These are phyloP conservation scores for Lentinus brumalis DNA, from an alignment of 768 basidiomycete genomes.

Conservation along the genomic window DNA sequence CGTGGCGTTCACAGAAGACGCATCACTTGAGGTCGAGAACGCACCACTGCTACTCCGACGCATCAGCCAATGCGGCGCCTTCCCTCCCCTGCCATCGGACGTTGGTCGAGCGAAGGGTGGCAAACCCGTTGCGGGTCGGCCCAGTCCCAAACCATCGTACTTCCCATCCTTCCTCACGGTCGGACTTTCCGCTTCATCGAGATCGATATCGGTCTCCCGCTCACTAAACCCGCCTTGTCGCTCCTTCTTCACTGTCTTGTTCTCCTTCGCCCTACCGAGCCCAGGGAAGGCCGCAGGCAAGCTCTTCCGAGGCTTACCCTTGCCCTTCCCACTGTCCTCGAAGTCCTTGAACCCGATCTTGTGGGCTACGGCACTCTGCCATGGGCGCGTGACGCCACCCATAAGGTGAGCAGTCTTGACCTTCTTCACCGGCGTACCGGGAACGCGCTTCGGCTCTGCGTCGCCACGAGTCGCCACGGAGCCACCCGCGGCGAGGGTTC, in stretches of 20 bases:
- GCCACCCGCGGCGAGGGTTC: constrained; percentile 60
- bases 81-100: constrained; percentile 26
- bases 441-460: constrained; percentile 57
- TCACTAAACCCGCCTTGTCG: constrained; percentile 8
- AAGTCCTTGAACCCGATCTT: constrained; percentile 60
- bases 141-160: constrained; percentile 69
- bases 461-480: constrained; percentile 45
- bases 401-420: constrained; percentile 57
- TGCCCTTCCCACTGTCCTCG: constrained; percentile 42
- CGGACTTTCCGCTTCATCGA: constrained; percentile 69
- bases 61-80: constrained; percentile 60
- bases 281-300: constrained; percentile 70
- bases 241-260: constrained; percentile 24
- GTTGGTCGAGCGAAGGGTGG: constrained; percentile 22
- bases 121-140: constrained; percentile 45
- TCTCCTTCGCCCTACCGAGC: constrained; percentile 34
- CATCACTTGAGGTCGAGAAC: constrained; percentile 77
- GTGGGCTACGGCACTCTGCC: constrained; percentile 78
- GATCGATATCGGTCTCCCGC: constrained; percentile 44
- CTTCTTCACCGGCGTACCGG: constrained; percentile 84
- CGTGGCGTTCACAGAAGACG: constrained; percentile 51
- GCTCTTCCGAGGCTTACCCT: constrained; percentile 66
- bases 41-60: constrained; percentile 81
- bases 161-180: constrained; percentile 51
- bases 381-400: constrained; percentile 54